Base-by-base conservation (phyloP, 73 alveolate species). In the Blepharisma japonicum region DNA sequence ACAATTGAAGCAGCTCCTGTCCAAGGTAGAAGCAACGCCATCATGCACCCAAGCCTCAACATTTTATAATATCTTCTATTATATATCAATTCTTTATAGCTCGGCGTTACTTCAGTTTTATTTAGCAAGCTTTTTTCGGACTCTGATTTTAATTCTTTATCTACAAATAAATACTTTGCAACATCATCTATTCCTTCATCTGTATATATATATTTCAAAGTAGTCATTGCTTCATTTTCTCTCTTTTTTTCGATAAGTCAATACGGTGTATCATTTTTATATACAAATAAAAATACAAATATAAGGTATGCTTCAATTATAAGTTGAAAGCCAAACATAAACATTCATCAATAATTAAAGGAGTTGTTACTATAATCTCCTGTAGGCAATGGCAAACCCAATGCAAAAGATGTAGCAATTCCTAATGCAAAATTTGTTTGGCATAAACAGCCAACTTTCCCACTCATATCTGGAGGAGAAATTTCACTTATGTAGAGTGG, bases 401-500 rank as follows among this genome's bases (percentile, higher is more conserved):
- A 39, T 14, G 47, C 14, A 61, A 14, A 61, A 9, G 74, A 61
- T 61, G 23, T n/a, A 14, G 23, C 14, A 2, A 61, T 8, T 20
- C 47, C 39, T 61, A 61, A 14, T 2, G 18, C 47, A 18, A 14
- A 18, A 14, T 14, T 9, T 61, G 38, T 14, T 61, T 25, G 50
- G 2, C 14, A 14, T 61, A 61, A 61, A 20, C 47, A 14, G 14
- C 74, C 74, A 14, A 61, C 74, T 5, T 14, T n/a, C 2, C 74
- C 74, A 2, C 47, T 25, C 47, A 61, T 61, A 14, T 61, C 74
- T 14, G 14, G 47, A 1, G 74, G 74, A 25, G 74, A 14, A 9
- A 61, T 61, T 61, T 61, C 74, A 25, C 23, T 61, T 61, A 61
- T 61, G 47, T 14, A 25, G 23, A 61, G 47, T 61, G 74, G 50